Conservation (phyloP, 169 alveolate species). For the Theileria luwenshuni region DNA sequence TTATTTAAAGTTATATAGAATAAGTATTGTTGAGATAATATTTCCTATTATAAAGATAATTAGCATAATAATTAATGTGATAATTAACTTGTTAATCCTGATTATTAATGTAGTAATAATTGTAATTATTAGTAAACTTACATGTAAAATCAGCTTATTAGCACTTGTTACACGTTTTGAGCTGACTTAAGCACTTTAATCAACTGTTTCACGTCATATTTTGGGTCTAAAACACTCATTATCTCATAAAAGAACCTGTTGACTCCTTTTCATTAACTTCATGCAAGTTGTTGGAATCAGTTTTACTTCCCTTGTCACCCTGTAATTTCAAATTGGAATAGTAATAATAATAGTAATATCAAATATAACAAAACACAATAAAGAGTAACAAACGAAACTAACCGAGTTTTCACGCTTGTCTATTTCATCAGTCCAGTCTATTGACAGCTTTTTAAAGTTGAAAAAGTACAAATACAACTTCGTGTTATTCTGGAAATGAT, state of each 20-base stretch:
- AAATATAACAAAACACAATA: not conserved
- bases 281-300: no score
- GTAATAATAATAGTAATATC: not conserved
- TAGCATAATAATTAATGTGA: no score
- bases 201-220: conserved; percentile 19
- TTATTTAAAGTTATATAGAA: no score
- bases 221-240: conserved; percentile 20
- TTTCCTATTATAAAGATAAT: no score
- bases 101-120: no score
- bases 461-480: conserved; percentile 14
- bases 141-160: no score
- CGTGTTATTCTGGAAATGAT: conserved; percentile 9
- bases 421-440: conserved; percentile 13
- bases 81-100: no score
- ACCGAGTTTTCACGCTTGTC: conserved; percentile 2
- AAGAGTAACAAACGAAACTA: not conserved
- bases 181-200: conserved; percentile 10
- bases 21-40: no score
- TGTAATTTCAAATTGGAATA: not conserved
- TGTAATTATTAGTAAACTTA: no score
- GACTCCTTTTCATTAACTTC: conserved; percentile 7
- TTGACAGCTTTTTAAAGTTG: conserved; percentile 22
- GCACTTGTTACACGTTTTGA: not conserved
- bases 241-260: conserved; percentile 23
- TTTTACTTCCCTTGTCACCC: no score